These are phyloP conservation scores for Wickerhamomyces silvicola DNA, from an alignment of 805 yeast genomes.

Conservation along the genomic window DNA sequence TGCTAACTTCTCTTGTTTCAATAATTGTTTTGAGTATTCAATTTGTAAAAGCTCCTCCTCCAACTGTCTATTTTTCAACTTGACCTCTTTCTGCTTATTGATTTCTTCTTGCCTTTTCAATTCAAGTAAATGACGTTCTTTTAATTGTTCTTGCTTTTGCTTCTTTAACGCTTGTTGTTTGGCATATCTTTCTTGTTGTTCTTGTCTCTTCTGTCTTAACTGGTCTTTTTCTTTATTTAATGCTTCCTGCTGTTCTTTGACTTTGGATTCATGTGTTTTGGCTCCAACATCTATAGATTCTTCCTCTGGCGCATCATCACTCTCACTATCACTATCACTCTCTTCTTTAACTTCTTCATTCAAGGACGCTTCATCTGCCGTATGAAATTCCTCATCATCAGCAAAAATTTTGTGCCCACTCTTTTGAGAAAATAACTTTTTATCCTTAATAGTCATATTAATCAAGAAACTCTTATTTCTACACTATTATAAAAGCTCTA, in stretches of 20 bases:
- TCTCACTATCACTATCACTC: constrained; percentile 22
- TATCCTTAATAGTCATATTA: no score
- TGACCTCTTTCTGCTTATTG: constrained; percentile 8
- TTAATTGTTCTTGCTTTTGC: constrained; percentile 13
- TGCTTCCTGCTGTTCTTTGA: constrained; percentile 27
- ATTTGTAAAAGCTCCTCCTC: constrained; percentile 13
- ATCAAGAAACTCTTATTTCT: no score
- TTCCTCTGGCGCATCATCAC: constrained; percentile 48
- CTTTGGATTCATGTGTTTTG: constrained; percentile 15
- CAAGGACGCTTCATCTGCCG: constrained; percentile 15
- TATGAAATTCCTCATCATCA: constrained; percentile 11
- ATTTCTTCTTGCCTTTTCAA: constrained; percentile 15
- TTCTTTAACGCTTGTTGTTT: constrained; percentile 21
- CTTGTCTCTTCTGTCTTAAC: constrained; percentile 22
- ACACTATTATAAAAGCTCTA: no score
- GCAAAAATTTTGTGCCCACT: constrained; percentile 19
- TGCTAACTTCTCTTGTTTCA: constrained; percentile 9
- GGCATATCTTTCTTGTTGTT: constrained; percentile 16
- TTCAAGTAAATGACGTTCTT: constrained; percentile 14
- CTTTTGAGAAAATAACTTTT: no score
- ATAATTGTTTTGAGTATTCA: constrained; percentile 11
- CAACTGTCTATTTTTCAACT: constrained; percentile 8
- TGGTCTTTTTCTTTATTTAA: constrained; percentile 19
- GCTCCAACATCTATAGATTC: constrained; percentile 28
- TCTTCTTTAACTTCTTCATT: constrained; percentile 6